A percentile compares a stretch with the other conserved stretches of the same genome.
Conservation (phyloP, 2,329 filamentous ascomycete genomes). For the Fusarium ambrosium region DNA sequence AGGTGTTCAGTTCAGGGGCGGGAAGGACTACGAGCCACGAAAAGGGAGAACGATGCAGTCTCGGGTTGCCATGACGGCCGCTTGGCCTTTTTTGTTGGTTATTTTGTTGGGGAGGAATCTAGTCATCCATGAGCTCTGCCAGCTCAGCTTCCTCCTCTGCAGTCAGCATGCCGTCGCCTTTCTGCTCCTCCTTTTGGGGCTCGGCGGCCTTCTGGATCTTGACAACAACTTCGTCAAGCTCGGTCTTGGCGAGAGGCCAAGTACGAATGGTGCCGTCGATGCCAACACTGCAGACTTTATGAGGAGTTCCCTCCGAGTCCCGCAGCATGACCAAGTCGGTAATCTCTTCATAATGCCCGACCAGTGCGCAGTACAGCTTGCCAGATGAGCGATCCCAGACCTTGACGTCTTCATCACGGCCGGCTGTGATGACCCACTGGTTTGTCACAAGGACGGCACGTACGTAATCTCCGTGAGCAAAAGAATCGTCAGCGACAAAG, state of each 20-base stretch:
- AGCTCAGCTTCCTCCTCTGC: constrained; percentile 94
- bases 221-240: constrained; percentile 64
- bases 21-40: not conserved
- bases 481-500: constrained; percentile 79
- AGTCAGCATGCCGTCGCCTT: constrained; percentile 72
- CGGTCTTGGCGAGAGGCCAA: constrained; percentile 80
- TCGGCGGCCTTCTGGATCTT: constrained; percentile 62
- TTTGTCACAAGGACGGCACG: constrained; percentile 82
- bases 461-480: constrained; percentile 91
- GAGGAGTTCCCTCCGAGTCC: constrained; percentile 51
- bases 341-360: constrained; percentile 94
- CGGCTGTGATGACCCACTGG: constrained; percentile 87
- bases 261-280: constrained; percentile 90
- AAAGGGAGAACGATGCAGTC: not conserved
- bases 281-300: constrained; percentile 80
- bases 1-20: not conserved
- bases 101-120: constrained; percentile 21
- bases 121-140: constrained; percentile 88
- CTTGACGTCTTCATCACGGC: constrained; percentile 90
- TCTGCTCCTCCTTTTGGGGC: constrained; percentile 64
- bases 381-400: constrained; percentile 86
- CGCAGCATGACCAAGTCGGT: constrained; percentile 79
- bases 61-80: not conserved
- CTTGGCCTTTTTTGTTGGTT: constrained; percentile 4
- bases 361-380: constrained; percentile 78